Evolutionary conservation across 1,284 basidiomycete genomes (phyloP), one percentile per base, ranked within the genome.

Genomic region (Cutaneotrichosporon sp.): DNA sequence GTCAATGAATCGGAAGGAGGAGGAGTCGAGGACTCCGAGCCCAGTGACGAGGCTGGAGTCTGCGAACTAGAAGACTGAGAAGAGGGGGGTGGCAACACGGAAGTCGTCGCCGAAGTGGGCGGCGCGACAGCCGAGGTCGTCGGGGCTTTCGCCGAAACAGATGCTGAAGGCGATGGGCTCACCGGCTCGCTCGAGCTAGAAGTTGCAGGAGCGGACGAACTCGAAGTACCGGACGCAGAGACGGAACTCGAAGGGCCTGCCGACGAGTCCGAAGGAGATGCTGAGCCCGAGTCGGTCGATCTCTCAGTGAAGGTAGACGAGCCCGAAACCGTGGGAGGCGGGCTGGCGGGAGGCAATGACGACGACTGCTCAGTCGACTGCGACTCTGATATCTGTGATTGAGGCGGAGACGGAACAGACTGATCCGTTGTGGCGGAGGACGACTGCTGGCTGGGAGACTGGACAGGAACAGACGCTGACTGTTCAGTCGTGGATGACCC

Each of bases 171-270:
- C 55, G 36, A 22, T 7, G 61, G 22, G 38, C 21, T 57, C 32
- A 21, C 16, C 42, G 42, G 34, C 31, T 49, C 61, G 52, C 38
- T 55, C 18, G 18, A n/a, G 60, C 30, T 31, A 18, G 60, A 40
- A n/a, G 49, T n/a, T 5, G 51, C 21, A 22, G 34, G 30, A 22
- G 50, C 26, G 42, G 60, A 30, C 21, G 51, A 61, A 21, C 21
- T 42, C 14, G 60, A 42, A 30, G 36, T 61, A 30, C 51, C 36
- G 14, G 60, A 36, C 8, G 31, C 38, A 2, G 60, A 32, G 16
- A n/a, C 60, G 26, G 60, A 42, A 14, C 31, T 49, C 32, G 58
- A 32, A 10, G 42, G 30, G 32, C 38, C 60, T 36, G 49, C 50
- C 38, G 42, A 40, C n/a, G 60, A 53, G 22, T 38, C 50, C 21